Percentiles rank a stretch among this genome's conserved stretches.
phyloP scores from a whole-genome alignment of 345 rosid genomes.

The Salix purpurea region DNA sequence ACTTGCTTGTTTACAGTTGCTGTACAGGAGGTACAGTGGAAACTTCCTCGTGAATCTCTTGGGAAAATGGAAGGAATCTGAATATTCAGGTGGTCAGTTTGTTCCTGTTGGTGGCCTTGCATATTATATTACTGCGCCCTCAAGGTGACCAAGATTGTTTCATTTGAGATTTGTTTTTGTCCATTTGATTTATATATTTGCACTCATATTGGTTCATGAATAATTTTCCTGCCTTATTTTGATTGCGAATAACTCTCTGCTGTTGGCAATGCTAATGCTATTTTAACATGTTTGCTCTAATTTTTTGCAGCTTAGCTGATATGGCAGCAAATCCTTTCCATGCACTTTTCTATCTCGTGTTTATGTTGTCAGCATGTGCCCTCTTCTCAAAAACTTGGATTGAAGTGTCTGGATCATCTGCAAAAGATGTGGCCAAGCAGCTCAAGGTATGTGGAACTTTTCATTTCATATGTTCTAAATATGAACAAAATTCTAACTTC shows the following conservation, averaged over 20 bases:
- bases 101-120: conserved; percentile 81
- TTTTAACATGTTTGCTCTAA: not conserved
- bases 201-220: not conserved
- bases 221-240: not conserved
- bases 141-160: conserved; percentile 39
- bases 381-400: conserved; percentile 90
- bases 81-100: conserved; percentile 67
- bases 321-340: conserved; percentile 95
- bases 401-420: conserved; percentile 87
- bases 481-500: not conserved
- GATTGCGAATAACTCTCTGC: not conserved
- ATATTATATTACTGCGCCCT: conserved; percentile 78
- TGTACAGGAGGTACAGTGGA: conserved; percentile 72
- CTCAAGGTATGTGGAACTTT: conserved; percentile 48
- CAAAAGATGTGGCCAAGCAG: conserved; percentile 82
- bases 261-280: not conserved
- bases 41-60: conserved; percentile 75
- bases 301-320: conserved; percentile 68
- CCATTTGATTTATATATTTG: not conserved
- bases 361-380: conserved; percentile 81
- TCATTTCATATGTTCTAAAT: not conserved
- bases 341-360: conserved; percentile 71
- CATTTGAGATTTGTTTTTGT: not conserved
- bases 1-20: conserved; percentile 43
- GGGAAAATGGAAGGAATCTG: conserved; percentile 88